Evolutionary conservation across 441 rosid genomes (phyloP), one percentile per base, ranked within the genome.

Genomic region (Populus hybrid): DNA sequence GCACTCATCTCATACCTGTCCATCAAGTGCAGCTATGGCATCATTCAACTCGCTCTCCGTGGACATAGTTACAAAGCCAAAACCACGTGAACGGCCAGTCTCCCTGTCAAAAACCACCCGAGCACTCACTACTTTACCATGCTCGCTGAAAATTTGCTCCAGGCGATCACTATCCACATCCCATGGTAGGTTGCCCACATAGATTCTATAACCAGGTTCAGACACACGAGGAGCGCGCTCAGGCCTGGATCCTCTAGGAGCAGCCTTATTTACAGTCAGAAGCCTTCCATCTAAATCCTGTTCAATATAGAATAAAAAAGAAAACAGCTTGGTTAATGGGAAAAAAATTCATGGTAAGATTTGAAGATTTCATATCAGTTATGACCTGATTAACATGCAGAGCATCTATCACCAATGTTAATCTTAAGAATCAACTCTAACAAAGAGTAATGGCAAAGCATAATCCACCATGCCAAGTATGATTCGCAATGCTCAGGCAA

Each of bases 1-100:
- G 61, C 61, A 75, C 70, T 18, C 28, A 69, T 28, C 21, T 64
- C 12, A 23, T 86, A 91, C 93, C 92, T 89, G 85, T 76, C 95
- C 92, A 78, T 91, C 95, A n/a, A 91, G 88, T 3, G 95, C 93
- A 78, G 92, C 90, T 10, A 91, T 86, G 82, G 93, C 93, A 42
- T 90, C 95, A 76, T 91, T 86, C 90, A 90, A 79, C 86, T 88
- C 93, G 10, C 88, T 82, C 84, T 90, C 93, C 4, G 79, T 69
- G 10, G 90, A 74, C 95, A 91, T 90, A 0, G 92, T 87, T 64
- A 91, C 95, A 67, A 91, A 91, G 69, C 93, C 95, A 50, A 91
- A 91, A 67, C 95, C 93, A 67, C 95, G 93, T 8, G 95, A 91
- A 16, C 92, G 93, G 50, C 92, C 91, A 35, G 82, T 82, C 35